Base-by-base conservation (phyloP, 768 basidiomycete species). In the Mycena latifolia region DNA sequence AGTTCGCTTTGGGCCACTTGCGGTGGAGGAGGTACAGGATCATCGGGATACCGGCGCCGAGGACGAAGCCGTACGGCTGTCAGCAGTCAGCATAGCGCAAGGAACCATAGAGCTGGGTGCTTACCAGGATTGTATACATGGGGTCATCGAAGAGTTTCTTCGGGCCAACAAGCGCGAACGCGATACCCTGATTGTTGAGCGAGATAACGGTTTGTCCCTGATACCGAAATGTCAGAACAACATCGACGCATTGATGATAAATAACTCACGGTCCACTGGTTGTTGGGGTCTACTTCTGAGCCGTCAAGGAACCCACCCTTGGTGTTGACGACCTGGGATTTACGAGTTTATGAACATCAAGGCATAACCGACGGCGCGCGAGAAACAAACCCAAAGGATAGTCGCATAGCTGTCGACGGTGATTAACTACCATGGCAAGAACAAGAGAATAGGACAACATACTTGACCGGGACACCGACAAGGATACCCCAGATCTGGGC, bases 141-240 rank as follows among this genome's bases (percentile, higher is more conserved):
- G 66, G 54, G 41, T 73, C 72, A 25, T 63, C 63, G 47, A 74
- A 73, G 3, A 74, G 63, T 52, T 69, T 67, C 68, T 68, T 6
- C 0, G 73, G 73, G 9, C 73, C 73, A 15, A 74, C 70, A 15
- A 74, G 69, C 7, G 63, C 73, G 52, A 74, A 74, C 0, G 73
- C 59, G 12, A 74, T 74, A 25, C 72, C 69, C 47, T 74, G 73
- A 57, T 74, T 74, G 65, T 74, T 70, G 20, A 74, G 66, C 1
- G 73, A 73, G 17, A 74, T 74, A 9, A 74, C 69, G 1, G 60
- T 72, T 70, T 73, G 72, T 27, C 73, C 73, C 73, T 73, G 35
- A 10, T 28, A 9, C 18, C 3, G 5, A 15, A 43, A 43, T 18
- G 22, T 64, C 41, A 64, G 55, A 12, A 18, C 9, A 7, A 18